Evolutionary conservation across 176 grass and related monocot genomes (phyloP), one percentile per base, ranked within the genome.

Genomic region (Cenchrus americanus): DNA sequence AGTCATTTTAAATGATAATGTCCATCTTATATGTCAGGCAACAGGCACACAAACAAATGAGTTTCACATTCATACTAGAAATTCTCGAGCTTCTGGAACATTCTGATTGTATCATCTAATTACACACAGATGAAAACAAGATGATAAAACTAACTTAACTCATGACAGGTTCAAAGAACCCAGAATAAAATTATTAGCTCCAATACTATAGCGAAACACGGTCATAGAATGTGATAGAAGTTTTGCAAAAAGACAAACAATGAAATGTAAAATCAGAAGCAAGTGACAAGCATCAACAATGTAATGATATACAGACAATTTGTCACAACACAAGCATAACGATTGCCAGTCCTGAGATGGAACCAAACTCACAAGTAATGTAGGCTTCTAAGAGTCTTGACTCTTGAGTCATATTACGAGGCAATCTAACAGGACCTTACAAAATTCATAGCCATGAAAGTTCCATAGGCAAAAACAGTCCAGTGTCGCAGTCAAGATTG

Each of bases 1-100:
- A 70, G 27, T 32, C 26, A 70, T 69, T 17, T 63, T 40, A 24
- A 66, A 58, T 44, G 42, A 15, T n/a, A 80, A 71, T 71, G 46
- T 10, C 17, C 21, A 47, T 47, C n/a, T 42, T 21, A 65, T 48
- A 48, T 11, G 4, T 1, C 58, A 80, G 37, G 19, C 18, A 62
- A 10, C 58, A 80, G 37, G 19, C 18, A 62, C 17, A 83, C 8
- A n/a, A 19, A 62, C 13, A 62, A 22, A 40, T 44, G 73, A 15
- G 8, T 23, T 23, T 62, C 61, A 48, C 13, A 62, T 21, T 10
- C 10, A 85, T 22, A 14, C 49, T 80, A 2, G 8, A 9, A 80
- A 55, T 32, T 27, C 21, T 10, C 47, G 8, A 34, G 15, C 49
- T 19, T 51, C 67, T 14, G 50, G 10, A 72, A 43, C 15, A 21